These are phyloP conservation scores for Pseudopithomyces maydicus DNA, from an alignment of 2,329 filamentous ascomycete genomes.

Conservation along the genomic window DNA sequence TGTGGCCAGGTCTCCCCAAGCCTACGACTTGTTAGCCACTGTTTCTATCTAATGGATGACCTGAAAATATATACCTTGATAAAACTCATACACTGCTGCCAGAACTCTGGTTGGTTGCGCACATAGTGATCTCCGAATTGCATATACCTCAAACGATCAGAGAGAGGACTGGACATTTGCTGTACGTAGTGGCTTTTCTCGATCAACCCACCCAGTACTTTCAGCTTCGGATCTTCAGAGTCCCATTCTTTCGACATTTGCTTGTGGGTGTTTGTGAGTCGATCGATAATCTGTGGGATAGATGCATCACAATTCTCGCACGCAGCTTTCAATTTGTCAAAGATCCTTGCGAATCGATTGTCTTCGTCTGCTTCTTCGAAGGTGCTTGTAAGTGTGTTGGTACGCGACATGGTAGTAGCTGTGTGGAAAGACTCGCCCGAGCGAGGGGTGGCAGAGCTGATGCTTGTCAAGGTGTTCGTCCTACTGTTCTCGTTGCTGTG, in stretches of 20 bases:
- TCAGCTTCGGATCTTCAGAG: slow-evolving; percentile 39
- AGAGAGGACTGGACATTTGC: slow-evolving; percentile 74
- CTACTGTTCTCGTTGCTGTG: slow-evolving; percentile 56
- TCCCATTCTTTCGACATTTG: slow-evolving; percentile 37
- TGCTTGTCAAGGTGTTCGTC: slow-evolving; percentile 58
- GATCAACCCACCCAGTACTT: slow-evolving; percentile 63
- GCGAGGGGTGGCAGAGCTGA: slow-evolving; percentile 67
- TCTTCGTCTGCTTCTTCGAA: slow-evolving; percentile 73
- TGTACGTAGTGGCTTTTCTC: slow-evolving; percentile 72
- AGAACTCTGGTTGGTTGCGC: slow-evolving; percentile 67
- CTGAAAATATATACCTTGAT: slow-evolving; percentile 54
- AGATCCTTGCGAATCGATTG: slow-evolving; percentile 80
- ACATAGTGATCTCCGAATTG: slow-evolving; percentile 83
- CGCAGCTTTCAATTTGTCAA: slow-evolving; percentile 73
- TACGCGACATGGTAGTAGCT: slow-evolving; percentile 51
- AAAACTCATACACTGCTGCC: slow-evolving; percentile 75
- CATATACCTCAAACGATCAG: slow-evolving; percentile 74
- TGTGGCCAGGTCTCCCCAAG: slow-evolving; percentile 69
- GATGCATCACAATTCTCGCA: slow-evolving; percentile 74
- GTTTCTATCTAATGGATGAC: slow-evolving; percentile 12
- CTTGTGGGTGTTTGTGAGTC: slow-evolving; percentile 36
- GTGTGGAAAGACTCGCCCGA: slow-evolving; percentile 81
- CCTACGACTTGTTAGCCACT: slow-evolving; percentile 49
- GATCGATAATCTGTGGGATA: slow-evolving; percentile 59
- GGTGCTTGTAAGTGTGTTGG: slow-evolving; percentile 62